Percentiles rank a stretch among this genome's conserved stretches.
These are phyloP conservation scores for Mycoemilia scoparia DNA, from an alignment of 192 early-diverging fungal species.

Conservation along the genomic window DNA sequence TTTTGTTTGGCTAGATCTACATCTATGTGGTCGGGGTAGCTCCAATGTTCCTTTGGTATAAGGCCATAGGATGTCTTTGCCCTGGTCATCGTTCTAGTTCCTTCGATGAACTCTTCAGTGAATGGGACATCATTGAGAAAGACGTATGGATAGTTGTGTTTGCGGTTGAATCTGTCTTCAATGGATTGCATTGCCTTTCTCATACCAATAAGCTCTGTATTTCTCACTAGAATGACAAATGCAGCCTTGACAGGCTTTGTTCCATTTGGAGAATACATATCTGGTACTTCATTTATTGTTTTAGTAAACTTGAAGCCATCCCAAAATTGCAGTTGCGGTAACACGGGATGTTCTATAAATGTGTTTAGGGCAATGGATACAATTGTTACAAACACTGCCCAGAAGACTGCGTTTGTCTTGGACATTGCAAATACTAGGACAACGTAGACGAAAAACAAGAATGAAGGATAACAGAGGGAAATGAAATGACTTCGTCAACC, in stretches of 20 bases:
- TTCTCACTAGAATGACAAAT: slow-evolving; percentile 61
- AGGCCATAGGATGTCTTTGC: slow-evolving; percentile 42
- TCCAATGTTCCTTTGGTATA: slow-evolving; percentile 61
- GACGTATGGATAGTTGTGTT: slow-evolving; percentile 71
- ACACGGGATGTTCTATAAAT: no score
- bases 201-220: slow-evolving; percentile 45
- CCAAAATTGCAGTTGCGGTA: no score
- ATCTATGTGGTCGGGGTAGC: slow-evolving; percentile 63
- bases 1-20: slow-evolving; percentile 29
- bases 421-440: no score
- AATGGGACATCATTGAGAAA: slow-evolving; percentile 71
- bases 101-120: slow-evolving; percentile 41
- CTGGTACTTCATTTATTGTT: no score
- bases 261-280: slow-evolving; percentile 7
- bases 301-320: no score
- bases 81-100: slow-evolving; percentile 31
- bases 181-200: slow-evolving; percentile 44
- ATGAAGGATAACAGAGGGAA: no score
- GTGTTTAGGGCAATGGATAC: no score
- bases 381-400: no score
- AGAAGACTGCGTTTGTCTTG: no score
- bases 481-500: no score
- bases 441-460: no score
- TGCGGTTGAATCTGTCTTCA: slow-evolving; percentile 62
- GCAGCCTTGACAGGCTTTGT: slow-evolving; percentile 32